Percentiles rank a stretch among this genome's conserved stretches.
These are phyloP conservation scores for Suillus subluteus DNA, from an alignment of 768 basidiomycete species.

Conservation along the genomic window DNA sequence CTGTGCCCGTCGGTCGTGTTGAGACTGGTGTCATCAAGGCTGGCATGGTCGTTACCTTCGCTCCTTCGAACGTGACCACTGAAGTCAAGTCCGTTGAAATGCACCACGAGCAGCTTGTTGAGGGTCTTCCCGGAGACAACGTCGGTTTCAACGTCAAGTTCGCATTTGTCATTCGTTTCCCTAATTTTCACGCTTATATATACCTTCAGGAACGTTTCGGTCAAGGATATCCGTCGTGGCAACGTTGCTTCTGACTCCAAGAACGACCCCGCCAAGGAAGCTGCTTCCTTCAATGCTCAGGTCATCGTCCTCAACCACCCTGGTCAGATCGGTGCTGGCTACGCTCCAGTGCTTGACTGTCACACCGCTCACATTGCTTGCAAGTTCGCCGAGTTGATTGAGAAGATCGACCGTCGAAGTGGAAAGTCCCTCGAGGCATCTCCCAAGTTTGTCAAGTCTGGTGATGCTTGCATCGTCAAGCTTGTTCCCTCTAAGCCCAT, in stretches of 20 bases:
- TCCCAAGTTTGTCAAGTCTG: constrained; percentile 99
- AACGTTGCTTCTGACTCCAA: constrained; percentile 99
- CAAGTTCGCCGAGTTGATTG: constrained; percentile 97
- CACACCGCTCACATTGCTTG: constrained; percentile 99
- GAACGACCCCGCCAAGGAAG: constrained; percentile 99
- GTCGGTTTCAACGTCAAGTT: constrained; percentile 99
- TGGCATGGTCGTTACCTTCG: constrained; percentile 98
- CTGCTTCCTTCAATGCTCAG: constrained; percentile 98
- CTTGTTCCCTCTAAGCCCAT: constrained; percentile 96
- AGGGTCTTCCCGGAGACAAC: constrained; percentile 98
- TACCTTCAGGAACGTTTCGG: constrained; percentile 88
- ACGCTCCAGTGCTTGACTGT: constrained; percentile 99
- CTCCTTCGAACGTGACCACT: constrained; percentile 97
- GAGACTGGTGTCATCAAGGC: constrained; percentile 99
- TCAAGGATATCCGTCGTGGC: constrained; percentile 99
- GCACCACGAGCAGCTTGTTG: constrained; percentile 97
- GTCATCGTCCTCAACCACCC: constrained; percentile 99
- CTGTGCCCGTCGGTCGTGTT: constrained; percentile 99
- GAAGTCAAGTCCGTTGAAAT: constrained; percentile 99
- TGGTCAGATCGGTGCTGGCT: constrained; percentile 99
- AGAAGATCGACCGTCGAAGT: constrained; percentile 99
- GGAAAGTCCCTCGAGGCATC: constrained; percentile 87
- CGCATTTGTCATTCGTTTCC: constrained; percentile 28
- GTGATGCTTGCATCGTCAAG: constrained; percentile 99
- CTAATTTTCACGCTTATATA: constrained; percentile 12